A percentile compares a stretch with the other conserved stretches of the same genome.
phyloP scores from a whole-genome alignment of 2,329 filamentous ascomycete species.

The Cladosporium sp. region DNA sequence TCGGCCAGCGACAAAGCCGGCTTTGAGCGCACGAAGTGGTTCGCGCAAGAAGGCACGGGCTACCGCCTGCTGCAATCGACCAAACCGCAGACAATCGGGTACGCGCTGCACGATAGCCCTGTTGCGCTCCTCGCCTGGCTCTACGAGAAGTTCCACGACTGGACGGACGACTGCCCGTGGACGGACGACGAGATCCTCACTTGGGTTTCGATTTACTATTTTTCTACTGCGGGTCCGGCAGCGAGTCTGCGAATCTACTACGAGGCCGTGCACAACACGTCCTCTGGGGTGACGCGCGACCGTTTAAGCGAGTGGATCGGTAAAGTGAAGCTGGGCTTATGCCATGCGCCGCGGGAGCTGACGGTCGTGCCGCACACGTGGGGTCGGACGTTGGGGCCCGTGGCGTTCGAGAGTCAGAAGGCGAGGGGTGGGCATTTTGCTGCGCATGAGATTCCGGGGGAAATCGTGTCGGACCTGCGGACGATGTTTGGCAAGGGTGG shows the following conservation, averaged over 20 bases:
- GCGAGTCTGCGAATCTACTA: conserved; percentile 68
- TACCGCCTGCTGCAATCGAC: conserved; percentile 59
- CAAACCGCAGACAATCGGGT: conserved; percentile 66
- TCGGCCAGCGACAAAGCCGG: conserved; percentile 47
- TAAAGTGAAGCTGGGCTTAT: conserved; percentile 47
- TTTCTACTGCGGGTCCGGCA: conserved; percentile 61
- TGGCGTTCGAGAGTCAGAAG: conserved; percentile 52
- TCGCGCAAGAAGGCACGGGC: conserved; percentile 49
- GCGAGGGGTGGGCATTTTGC: conserved; percentile 53
- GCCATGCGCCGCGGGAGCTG: conserved; percentile 55
- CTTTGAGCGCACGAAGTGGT: conserved; percentile 51
- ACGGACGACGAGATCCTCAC: conserved; percentile 69
- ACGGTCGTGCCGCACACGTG: conserved; percentile 49
- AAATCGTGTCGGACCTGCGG: conserved; percentile 46
- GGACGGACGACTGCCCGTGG: conserved; percentile 68
- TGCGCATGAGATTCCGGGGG: conserved; percentile 49
- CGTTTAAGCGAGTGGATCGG: conserved; percentile 38
- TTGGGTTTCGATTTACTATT: conserved; percentile 69
- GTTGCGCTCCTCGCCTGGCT: conserved; percentile 70
- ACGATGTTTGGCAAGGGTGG: conserved; percentile 49
- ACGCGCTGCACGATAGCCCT: conserved; percentile 62
- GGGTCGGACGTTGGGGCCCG: conserved; percentile 50
- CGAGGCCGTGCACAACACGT: conserved; percentile 46
- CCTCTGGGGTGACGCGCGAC: conserved; percentile 25
- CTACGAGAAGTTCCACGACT: conserved; percentile 72